A percentile compares a stretch with the other conserved stretches of the same genome.
Conservation (phyloP, 2,329 filamentous ascomycete genomes). For the Botryosphaeria agaves region DNA sequence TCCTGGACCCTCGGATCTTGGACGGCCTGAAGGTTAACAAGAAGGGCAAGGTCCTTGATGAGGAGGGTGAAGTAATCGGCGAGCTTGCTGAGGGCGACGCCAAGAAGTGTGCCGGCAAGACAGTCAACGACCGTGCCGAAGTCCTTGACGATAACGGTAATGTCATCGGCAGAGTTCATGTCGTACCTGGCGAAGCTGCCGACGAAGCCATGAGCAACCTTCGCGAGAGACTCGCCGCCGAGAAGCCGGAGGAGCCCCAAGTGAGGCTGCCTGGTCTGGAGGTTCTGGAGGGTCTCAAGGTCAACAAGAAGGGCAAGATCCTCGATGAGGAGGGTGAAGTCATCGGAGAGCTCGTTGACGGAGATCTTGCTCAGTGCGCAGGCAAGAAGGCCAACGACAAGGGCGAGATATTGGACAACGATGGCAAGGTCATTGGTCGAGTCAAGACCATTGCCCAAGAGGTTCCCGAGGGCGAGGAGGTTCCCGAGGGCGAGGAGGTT, state of each 20-base stretch:
- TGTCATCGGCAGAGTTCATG: conserved; percentile 42
- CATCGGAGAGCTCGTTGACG: conserved; percentile 35
- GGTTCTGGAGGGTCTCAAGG: conserved; percentile 33
- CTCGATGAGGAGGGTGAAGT: conserved; percentile 35
- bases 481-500: conserved; percentile 9
- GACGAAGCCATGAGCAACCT: conserved; percentile 6
- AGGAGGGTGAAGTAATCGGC: conserved; percentile 35
- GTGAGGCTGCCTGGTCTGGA: conserved; percentile 24
- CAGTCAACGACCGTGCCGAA: conserved; percentile 46
- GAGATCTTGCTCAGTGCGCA: conserved; percentile 43
- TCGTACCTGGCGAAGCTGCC: conserved; percentile 25
- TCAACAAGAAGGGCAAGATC: conserved; percentile 40
- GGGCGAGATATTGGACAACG: conserved; percentile 46
- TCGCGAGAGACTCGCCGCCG: conserved; percentile 6
- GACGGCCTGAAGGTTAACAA: conserved; percentile 41
- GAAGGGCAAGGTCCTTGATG: conserved; percentile 35
- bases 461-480: conserved; percentile 15
- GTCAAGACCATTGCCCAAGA: conserved; percentile 23
- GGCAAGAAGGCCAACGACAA: conserved; percentile 48
- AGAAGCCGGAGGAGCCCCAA: conserved; percentile 7
- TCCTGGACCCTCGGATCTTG: conserved; percentile 27
- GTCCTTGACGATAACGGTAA: conserved; percentile 47
- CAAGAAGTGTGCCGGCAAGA: conserved; percentile 45
- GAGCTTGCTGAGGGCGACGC: conserved; percentile 40
- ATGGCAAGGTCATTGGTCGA: conserved; percentile 44